These are phyloP conservation scores for Zygoascus ofunaensis DNA, from an alignment of 805 yeast genomes.

Conservation along the genomic window DNA sequence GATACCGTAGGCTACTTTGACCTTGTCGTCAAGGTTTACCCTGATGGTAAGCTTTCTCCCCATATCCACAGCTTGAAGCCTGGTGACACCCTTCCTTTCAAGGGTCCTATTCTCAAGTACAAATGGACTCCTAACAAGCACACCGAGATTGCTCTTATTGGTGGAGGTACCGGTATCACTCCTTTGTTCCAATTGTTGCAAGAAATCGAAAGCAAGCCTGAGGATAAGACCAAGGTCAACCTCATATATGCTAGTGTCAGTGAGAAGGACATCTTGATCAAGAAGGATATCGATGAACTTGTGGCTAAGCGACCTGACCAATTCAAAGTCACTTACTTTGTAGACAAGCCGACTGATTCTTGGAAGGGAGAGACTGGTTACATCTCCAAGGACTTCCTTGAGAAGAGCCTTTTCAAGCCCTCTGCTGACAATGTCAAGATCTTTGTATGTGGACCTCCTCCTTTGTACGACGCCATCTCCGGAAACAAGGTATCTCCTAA, in stretches of 20 bases:
- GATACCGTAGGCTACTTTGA: slow-evolving; percentile 66
- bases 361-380: slow-evolving; percentile 61
- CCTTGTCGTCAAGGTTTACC: slow-evolving; percentile 76
- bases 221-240: slow-evolving; percentile 80
- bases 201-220: slow-evolving; percentile 67
- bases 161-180: slow-evolving; percentile 96
- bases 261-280: slow-evolving; percentile 71
- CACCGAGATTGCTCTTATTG: slow-evolving; percentile 70
- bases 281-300: slow-evolving; percentile 62
- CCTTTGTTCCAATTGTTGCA: slow-evolving; percentile 85
- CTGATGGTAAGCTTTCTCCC: slow-evolving; percentile 71
- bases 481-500: slow-evolving; percentile 77
- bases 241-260: slow-evolving; percentile 74
- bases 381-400: slow-evolving; percentile 67
- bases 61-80: slow-evolving; percentile 63
- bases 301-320: slow-evolving; percentile 66
- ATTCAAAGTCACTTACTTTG: slow-evolving; percentile 67
- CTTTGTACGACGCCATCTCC: slow-evolving; percentile 75
- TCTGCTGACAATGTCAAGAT: slow-evolving; percentile 56
- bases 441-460: slow-evolving; percentile 95
- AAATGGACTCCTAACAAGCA: slow-evolving; percentile 81
- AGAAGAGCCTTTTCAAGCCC: slow-evolving; percentile 54
- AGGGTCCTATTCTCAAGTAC: slow-evolving; percentile 92
- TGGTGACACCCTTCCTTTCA: slow-evolving; percentile 77
- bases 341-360: slow-evolving; percentile 48